Base-by-base conservation (phyloP, 2,329 filamentous ascomycete genomes). In the Onygena corvina region DNA sequence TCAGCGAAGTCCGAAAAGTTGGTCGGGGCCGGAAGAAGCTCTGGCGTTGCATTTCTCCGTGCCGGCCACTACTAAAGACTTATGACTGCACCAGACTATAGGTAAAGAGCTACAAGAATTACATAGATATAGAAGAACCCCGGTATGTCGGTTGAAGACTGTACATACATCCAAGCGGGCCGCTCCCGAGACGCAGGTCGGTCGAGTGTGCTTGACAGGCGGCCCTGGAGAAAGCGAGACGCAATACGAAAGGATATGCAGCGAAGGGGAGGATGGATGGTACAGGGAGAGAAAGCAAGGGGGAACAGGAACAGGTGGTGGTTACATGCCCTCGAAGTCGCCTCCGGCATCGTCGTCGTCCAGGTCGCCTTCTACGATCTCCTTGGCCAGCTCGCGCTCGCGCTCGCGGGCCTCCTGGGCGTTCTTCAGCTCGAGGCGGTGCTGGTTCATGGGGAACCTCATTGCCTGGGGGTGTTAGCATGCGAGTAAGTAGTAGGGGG, bases 391-490 rank as follows among this genome's bases (percentile, higher is more conserved):
- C 70, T 98, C 92, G 14, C 92, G 79, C 74, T 98, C 92, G 16
- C 92, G 79, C 67, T 98, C 92, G 46, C 92, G 79, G n/a, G 92
- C 92, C 70, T 98, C 93, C 68, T 96, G 90, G 0, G 92, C 92
- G 61, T 94, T 96, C 78, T 95, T 96, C 50, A 98, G 77, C 70
- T 98, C 92, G 50, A 96, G 76, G 14, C 92, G 81, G 70, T 98
- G 92, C 69, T 96, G 92, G 73, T 98, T 95, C 90, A 96, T 96
- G 2, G 92, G 92, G 71, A 96, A 98, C 49, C 92, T 81, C 92
- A 98, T 98, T 21, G 92, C 90, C 86, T 90, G 52, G 38, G 40
- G 42, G 48, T 46, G 53, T 68, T 62, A 70, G 60, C 42, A 47
- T 25, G 25, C 20, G 12, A 46, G 14, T 9, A 45, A 21, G 46